Conservation (phyloP, 2,329 filamentous ascomycete species). For the Rhytidhysteron rufulum region DNA sequence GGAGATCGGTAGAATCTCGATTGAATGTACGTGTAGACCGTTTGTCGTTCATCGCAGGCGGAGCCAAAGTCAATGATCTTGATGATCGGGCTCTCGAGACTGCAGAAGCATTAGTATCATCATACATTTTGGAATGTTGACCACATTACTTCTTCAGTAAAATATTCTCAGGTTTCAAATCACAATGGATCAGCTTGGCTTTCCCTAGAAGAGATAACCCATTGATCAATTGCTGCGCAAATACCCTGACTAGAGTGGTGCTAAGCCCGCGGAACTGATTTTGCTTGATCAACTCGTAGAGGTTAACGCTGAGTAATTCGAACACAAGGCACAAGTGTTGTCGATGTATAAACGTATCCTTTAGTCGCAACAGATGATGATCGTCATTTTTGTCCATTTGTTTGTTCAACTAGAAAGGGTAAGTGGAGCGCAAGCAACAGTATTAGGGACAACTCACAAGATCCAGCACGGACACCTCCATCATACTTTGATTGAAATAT, state of each 20-base stretch:
- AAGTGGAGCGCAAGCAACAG: constrained; percentile 10
- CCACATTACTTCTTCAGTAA: constrained; percentile 76
- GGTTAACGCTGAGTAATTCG: constrained; percentile 91
- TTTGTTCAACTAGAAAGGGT: constrained; percentile 72
- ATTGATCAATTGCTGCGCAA: constrained; percentile 93
- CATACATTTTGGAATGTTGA: not conserved
- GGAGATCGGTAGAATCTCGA: constrained; percentile 97
- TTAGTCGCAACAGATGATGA: constrained; percentile 87
- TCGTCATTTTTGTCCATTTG: constrained; percentile 99
- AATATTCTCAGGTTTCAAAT: constrained; percentile 97
- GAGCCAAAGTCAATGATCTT: constrained; percentile 99
- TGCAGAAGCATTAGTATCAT: constrained; percentile 26
- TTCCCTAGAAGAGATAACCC: constrained; percentile 91
- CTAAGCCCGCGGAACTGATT: constrained; percentile 97
- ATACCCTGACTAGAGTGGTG: constrained; percentile 93
- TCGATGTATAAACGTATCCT: constrained; percentile 96
- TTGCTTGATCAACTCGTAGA: constrained; percentile 99
- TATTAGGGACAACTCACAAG: constrained; percentile 55
- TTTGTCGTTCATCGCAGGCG: constrained; percentile 95
- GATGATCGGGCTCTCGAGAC: constrained; percentile 95
- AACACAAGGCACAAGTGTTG: constrained; percentile 97
- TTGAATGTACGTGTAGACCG: constrained; percentile 98
- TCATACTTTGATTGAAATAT: constrained; percentile 99
- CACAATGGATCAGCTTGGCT: constrained; percentile 93
- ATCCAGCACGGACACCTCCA: constrained; percentile 98